Conservation (phyloP, 352 stramenopile genomes). For the Phytophthora hybrid region DNA sequence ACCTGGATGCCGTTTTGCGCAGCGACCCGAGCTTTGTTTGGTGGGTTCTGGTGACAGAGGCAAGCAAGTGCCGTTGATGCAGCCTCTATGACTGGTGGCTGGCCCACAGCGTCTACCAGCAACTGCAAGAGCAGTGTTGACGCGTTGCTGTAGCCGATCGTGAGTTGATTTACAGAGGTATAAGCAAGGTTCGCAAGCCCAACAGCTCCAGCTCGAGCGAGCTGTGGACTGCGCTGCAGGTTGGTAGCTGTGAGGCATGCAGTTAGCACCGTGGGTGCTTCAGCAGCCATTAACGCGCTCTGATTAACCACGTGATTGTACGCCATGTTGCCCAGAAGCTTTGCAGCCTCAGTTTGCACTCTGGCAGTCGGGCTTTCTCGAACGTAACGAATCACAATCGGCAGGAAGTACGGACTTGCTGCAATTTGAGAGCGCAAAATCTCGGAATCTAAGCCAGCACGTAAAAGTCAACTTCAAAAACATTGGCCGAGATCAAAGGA, state of each 20-base stretch:
- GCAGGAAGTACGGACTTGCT: constrained; percentile 64
- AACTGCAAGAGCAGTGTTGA: constrained; percentile 70
- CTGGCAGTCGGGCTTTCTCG: constrained; percentile 42
- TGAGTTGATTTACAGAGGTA: constrained; percentile 76
- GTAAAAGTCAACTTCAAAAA: constrained; percentile 1
- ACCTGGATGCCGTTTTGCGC: constrained; percentile 79
- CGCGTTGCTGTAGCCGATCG: constrained; percentile 77
- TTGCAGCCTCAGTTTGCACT: constrained; percentile 66
- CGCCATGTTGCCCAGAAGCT: constrained; percentile 73
- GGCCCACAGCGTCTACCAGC: constrained; percentile 59
- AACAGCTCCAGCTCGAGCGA: constrained; percentile 61
- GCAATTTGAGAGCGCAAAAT: constrained; percentile 78
- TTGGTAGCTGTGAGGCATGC: constrained; percentile 41
- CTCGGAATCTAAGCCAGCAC: constrained; percentile 60
- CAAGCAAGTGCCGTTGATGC: constrained; percentile 54
- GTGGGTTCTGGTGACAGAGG: constrained; percentile 68
- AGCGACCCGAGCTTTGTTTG: constrained; percentile 70
- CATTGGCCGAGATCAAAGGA: not conserved
- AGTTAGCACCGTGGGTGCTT: constrained; percentile 59
- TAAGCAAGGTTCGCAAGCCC: constrained; percentile 72
- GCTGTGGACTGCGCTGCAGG: constrained; percentile 39
- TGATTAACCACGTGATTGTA: constrained; percentile 81
- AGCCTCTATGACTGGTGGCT: constrained; percentile 56
- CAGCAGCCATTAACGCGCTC: constrained; percentile 64
- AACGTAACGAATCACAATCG: constrained; percentile 59